Evolutionary conservation across 2,329 filamentous ascomycete species (phyloP), one percentile per base, ranked within the genome.

Genomic region (Sordariomycetes sp.): DNA sequence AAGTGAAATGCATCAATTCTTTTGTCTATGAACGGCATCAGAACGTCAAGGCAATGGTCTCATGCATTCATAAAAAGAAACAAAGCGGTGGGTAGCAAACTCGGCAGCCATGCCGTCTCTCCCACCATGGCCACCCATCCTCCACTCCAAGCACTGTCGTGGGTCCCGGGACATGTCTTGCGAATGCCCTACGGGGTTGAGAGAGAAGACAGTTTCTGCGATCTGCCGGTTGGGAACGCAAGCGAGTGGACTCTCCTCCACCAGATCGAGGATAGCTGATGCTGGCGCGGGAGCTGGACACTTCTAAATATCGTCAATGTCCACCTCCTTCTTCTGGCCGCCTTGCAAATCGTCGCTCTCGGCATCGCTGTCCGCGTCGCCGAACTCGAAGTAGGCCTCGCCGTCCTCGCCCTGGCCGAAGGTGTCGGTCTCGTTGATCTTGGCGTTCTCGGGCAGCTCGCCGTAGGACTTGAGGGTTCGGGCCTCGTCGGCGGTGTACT

Each of bases 401-500:
- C 92, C 90, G 60, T 94, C 83, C 62, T 87, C 88, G 61, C 88
- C 85, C 63, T 88, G 85, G 54, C 86, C 78, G 55, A 82, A 94
- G 31, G 86, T 94, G 64, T 96, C 92, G 45, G 87, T 94, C 77
- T 98, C 92, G 78, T 98, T 98, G 78, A 98, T 98, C 82, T 96
- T 96, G 60, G 92, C 92, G 54, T 79, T 84, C 68, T 96, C 92
- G 48, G 92, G 92, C 40, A 98, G 73, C 66, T 98, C 92, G 61
- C 92, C 92, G 64, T 96, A 96, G 42, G 87, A 86, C 70, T 96
- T 96, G 54, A 98, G 76, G 47, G 79, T 84, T 56, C 92, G 82
- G 52, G 92, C 92, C 71, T 96, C 92, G 57, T 98, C 92, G 66
- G 86, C 82, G 38, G 78, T 85, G 76, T 95, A 94, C 72, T 95